phyloP scores from a whole-genome alignment of 2,329 filamentous ascomycete species.

The Xylaria digitata region DNA sequence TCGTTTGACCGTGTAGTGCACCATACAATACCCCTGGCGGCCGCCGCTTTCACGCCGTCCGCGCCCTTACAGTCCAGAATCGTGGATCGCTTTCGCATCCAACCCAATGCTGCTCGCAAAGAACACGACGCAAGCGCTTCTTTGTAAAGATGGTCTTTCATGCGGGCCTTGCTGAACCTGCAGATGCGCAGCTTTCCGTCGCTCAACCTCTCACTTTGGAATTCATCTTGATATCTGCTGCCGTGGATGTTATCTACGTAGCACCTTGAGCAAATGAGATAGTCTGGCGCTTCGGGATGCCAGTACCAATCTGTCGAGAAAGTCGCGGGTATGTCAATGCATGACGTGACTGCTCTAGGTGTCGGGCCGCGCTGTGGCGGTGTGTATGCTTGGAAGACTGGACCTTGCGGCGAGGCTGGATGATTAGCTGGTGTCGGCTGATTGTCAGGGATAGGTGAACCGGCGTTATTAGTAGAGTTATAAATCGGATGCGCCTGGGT shows the following conservation, averaged over 20 bases:
- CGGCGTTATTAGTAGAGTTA: background rate
- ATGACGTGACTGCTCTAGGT: conserved; percentile 45
- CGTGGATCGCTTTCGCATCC: conserved; percentile 44
- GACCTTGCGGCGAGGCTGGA: background rate
- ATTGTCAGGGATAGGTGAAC: background rate
- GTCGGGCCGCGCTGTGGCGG: background rate
- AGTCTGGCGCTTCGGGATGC: conserved; percentile 50
- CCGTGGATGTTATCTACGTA: conserved; percentile 53
- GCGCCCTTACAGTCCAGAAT: conserved; percentile 42
- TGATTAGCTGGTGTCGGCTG: background rate
- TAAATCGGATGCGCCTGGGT: background rate
- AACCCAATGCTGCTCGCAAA: conserved; percentile 45
- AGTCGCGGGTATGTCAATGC: conserved; percentile 46
- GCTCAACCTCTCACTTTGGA: conserved; percentile 41
- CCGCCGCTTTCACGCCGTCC: conserved; percentile 35
- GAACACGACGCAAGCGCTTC: conserved; percentile 47
- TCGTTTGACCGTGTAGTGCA: conserved; percentile 33
- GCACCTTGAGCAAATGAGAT: conserved; percentile 56
- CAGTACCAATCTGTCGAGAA: conserved; percentile 54
- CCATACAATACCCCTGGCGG: conserved; percentile 36
- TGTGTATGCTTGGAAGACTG: background rate
- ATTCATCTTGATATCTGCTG: conserved; percentile 48
- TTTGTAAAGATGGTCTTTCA: conserved; percentile 52
- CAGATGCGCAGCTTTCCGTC: conserved; percentile 47
- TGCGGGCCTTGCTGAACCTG: conserved; percentile 50